Conservation (phyloP, 2,329 filamentous ascomycete species). For the Westerdykella ornata region DNA sequence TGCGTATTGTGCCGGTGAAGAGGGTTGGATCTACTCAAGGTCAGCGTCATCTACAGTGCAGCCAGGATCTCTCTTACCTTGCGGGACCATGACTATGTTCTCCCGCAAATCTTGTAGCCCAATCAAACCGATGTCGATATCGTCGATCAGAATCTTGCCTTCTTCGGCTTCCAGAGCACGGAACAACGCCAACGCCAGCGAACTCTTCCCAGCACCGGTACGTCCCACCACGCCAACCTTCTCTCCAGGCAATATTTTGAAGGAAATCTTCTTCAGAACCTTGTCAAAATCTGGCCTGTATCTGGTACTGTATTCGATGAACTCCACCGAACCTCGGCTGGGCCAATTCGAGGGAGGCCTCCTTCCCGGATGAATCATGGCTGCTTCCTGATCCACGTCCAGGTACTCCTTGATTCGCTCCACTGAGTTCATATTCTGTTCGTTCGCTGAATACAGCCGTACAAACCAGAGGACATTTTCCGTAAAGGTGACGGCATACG, state of each 20-base stretch:
- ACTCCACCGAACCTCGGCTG: constrained; percentile 75
- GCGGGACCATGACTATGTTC: constrained; percentile 93
- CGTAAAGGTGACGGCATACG: constrained; percentile 93
- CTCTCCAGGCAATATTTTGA: constrained; percentile 78
- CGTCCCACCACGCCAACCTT: constrained; percentile 95
- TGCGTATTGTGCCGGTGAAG: constrained; percentile 86
- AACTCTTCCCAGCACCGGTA: constrained; percentile 95
- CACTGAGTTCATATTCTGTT: constrained; percentile 99
- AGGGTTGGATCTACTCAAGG: constrained; percentile 65
- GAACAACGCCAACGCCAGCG: constrained; percentile 86
- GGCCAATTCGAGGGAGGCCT: constrained; percentile 80
- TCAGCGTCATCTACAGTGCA: constrained; percentile 10
- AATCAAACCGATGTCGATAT: constrained; percentile 81
- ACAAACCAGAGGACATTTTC: constrained; percentile 97
- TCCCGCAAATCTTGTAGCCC: constrained; percentile 90
- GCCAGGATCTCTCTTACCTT: constrained; percentile 40
- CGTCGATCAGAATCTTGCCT: constrained; percentile 85
- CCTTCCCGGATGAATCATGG: constrained; percentile 67
- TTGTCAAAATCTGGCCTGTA: constrained; percentile 83
- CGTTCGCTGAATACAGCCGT: constrained; percentile 85
- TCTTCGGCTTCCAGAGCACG: constrained; percentile 84
- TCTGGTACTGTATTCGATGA: constrained; percentile 79
- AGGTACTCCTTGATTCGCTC: constrained; percentile 97
- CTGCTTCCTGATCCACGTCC: constrained; percentile 89
- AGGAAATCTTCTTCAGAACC: constrained; percentile 74